Evolutionary conservation across 805 yeast genomes (phyloP).

Genomic region (Candida multigemmis): DNA sequence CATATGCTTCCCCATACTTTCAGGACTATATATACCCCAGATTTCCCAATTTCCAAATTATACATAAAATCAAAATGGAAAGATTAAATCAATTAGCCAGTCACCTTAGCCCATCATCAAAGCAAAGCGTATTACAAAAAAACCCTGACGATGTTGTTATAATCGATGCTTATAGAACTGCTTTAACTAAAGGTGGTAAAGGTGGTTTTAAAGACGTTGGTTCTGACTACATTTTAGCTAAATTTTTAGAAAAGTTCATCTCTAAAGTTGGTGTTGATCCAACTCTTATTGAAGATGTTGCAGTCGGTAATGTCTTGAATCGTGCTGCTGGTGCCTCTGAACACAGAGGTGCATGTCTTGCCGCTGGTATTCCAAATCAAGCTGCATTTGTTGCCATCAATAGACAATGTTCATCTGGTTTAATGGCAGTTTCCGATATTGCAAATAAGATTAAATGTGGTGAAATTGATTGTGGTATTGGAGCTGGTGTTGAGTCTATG

Average conservation of each 20-base stretch:
- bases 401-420: constrained; percentile 92
- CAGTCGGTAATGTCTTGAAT: constrained; percentile 87
- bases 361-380: constrained; percentile 81
- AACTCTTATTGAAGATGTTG: constrained; percentile 67
- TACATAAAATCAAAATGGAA: constrained; percentile 33
- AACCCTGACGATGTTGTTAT: constrained; percentile 86
- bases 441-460: constrained; percentile 84
- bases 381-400: constrained; percentile 78
- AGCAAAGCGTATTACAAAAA: constrained; percentile 40
- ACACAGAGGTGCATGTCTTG: constrained; percentile 85
- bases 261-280: constrained; percentile 41
- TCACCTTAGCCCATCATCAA: constrained; percentile 31
- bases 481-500: constrained; percentile 93
- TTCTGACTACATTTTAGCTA: constrained; percentile 68
- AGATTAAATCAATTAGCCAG: constrained; percentile 39
- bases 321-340: constrained; percentile 92
- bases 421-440: constrained; percentile 82
- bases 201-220: constrained; percentile 80
- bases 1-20: no score
- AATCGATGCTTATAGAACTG: constrained; percentile 85
- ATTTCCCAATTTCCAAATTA: neutral
- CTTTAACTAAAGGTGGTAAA: constrained; percentile 78
- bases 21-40: constrained; percentile 1
- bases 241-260: constrained; percentile 55
- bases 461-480: constrained; percentile 86